A percentile compares a stretch with the other conserved stretches of the same genome.
Evolutionary conservation across 73 alveolate species (phyloP).

Genomic region (Paramecium sonneborni): DNA sequence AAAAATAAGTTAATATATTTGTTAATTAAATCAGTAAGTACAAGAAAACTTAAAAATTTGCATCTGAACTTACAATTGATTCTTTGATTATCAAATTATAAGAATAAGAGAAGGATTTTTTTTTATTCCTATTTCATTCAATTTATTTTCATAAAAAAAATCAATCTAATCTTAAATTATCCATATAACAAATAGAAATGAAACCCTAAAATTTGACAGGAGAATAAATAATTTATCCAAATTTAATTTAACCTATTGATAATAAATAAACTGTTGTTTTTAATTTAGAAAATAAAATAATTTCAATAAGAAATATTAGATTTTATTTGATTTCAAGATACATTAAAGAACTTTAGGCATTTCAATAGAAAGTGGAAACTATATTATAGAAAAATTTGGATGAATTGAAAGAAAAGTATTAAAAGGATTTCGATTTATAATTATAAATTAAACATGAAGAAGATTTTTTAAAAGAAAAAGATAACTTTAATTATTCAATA

Average conservation of each 20-base stretch:
- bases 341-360: constrained; percentile 13
- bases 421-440: not conserved
- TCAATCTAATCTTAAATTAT: not conserved
- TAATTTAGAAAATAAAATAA: not conserved
- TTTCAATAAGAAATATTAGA: not conserved
- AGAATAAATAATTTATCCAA: not conserved
- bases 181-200: not conserved
- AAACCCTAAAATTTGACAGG: not conserved
- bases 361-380: not conserved
- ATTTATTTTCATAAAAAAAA: not conserved
- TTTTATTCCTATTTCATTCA: not conserved
- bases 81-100: not conserved
- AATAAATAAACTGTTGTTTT: not conserved
- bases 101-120: not conserved
- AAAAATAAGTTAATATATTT: not conserved
- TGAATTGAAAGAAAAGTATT: not conserved
- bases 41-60: not conserved
- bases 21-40: not conserved
- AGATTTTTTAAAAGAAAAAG: not conserved
- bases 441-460: not conserved
- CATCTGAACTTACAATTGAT: not conserved
- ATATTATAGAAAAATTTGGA: not conserved
- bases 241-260: not conserved
- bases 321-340: not conserved
- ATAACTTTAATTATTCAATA: not conserved